Evolutionary conservation across 805 yeast species (phyloP).

Genomic region (Wickerhamiella qilinensis): DNA sequence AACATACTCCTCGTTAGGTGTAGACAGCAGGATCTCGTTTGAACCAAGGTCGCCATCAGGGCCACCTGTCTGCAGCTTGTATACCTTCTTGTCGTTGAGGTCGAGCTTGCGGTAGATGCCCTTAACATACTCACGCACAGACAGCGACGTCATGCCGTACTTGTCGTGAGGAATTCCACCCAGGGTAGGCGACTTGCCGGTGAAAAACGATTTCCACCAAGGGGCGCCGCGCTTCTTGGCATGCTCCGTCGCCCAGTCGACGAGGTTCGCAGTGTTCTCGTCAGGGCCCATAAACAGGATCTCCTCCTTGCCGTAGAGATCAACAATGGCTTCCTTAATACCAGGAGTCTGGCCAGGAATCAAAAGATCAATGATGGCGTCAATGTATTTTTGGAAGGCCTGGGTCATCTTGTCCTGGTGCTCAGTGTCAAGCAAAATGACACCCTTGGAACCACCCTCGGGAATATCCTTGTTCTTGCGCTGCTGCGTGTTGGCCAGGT

Average conservation of each 20-base stretch:
- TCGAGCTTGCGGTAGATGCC: constrained; percentile 68
- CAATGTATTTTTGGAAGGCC: constrained; percentile 86
- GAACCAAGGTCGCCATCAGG: constrained; percentile 98
- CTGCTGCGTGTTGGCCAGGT: constrained; percentile 91
- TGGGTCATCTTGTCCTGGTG: constrained; percentile 67
- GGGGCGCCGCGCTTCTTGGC: constrained; percentile 86
- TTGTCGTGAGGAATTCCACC: constrained; percentile 99
- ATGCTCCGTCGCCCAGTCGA: constrained; percentile 94
- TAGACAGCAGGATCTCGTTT: constrained; percentile 76
- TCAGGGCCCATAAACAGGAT: constrained; percentile 98
- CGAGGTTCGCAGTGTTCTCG: constrained; percentile 91
- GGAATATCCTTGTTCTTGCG: constrained; percentile 95
- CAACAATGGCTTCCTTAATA: constrained; percentile 69
- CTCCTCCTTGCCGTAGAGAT: constrained; percentile 68
- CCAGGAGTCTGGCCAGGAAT: constrained; percentile 58
- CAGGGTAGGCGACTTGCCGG: constrained; percentile 79
- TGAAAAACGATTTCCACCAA: constrained; percentile 97
- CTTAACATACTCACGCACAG: constrained; percentile 83
- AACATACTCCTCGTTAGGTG: constrained; percentile 55
- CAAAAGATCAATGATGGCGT: constrained; percentile 72
- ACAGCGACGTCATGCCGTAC: constrained; percentile 93
- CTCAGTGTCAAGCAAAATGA: constrained; percentile 55
- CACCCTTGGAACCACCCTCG: constrained; percentile 98
- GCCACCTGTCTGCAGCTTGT: constrained; percentile 93
- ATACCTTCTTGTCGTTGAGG: constrained; percentile 40